Base-by-base conservation (phyloP, 75 land plant genomes). In the Larix kaempferi region DNA sequence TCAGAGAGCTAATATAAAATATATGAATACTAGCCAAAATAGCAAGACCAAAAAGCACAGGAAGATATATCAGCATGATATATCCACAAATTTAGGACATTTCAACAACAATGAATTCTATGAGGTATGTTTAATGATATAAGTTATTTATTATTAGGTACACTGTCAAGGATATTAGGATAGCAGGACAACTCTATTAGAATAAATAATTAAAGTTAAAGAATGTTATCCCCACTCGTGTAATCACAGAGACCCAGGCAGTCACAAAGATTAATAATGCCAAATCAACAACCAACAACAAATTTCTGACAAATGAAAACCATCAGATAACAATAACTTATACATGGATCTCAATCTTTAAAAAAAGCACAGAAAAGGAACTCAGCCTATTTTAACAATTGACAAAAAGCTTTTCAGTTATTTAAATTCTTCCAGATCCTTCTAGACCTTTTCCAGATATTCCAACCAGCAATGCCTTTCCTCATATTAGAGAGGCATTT, bases 311-410 rank as follows among this genome's bases (percentile, higher is more conserved):
- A 33, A 65, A 65, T 13, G 35, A 19, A 16, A 65, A 65, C 39
- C 19, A 65, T 37, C 26, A 6, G 39, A 16, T 5, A 12, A 29
- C 69, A 63, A 63, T 65, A 33, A 65, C 35, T 15, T 29, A 33
- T 65, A 65, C 29, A 65, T 33, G 69, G 69, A 37, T 33, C 69
- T 65, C 69, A 65, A 65, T 37, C 37, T 65, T 16, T 10, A 33
- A 65, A 21, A 29, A 16, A 37, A 33, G 69, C 21, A 15, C 35
- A 21, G 29, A 65, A 64, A 14, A 64, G 29, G 35, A 29, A 33
- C 37, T 64, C 6, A 7, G 39, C 17, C 6, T 15, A 27, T 14
- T 64, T 2, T 5, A 64, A 65, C 39, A 17, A 65, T 65, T 33
- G 39, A 65, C 69, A 39, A 23, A 5, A 65, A 29, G 17, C 12